Evolutionary conservation across 768 basidiomycete genomes (phyloP).

Genomic region (Pleurotus tuber-regium): DNA sequence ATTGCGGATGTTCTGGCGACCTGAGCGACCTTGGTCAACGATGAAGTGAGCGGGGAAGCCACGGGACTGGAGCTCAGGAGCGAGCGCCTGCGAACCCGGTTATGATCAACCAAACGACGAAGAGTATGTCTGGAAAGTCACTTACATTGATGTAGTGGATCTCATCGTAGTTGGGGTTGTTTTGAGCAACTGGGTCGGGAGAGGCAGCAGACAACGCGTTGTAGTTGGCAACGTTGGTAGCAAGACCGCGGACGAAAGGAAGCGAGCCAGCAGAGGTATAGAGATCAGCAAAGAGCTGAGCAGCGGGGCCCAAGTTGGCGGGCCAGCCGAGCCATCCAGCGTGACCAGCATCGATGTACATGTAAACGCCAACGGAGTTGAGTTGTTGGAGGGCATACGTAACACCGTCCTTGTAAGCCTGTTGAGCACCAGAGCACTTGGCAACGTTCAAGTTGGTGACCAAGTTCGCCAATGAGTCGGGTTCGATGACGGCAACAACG

Average conservation of each 20-base stretch:
- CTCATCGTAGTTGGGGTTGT: conserved; percentile 62
- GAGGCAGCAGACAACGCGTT: conserved; percentile 27
- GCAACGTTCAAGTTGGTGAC: conserved; percentile 62
- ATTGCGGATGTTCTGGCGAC: conserved; percentile 21
- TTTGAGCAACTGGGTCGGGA: conserved; percentile 37
- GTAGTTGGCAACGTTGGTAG: conserved; percentile 46
- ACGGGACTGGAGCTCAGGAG: conserved; percentile 36
- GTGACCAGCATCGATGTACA: conserved; percentile 62
- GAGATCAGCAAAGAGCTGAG: conserved; percentile 48
- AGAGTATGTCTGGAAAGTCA: background rate
- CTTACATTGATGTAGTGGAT: conserved; percentile 53
- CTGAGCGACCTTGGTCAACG: conserved; percentile 33
- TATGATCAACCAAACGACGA: background rate
- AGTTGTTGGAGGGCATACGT: conserved; percentile 57
- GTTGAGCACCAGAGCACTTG: conserved; percentile 53
- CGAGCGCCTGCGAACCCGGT: conserved; percentile 36
- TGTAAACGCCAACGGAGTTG: conserved; percentile 52
- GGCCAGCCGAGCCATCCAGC: conserved; percentile 71
- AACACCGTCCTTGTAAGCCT: conserved; percentile 49
- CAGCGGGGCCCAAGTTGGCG: conserved; percentile 58
- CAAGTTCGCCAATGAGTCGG: conserved; percentile 65
- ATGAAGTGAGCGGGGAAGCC: conserved; percentile 35
- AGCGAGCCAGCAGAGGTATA: conserved; percentile 53
- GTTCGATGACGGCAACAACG: conserved; percentile 63
- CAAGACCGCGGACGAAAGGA: conserved; percentile 54